phyloP scores from a whole-genome alignment of 768 basidiomycete genomes.

The Brasilioporus rufonigricans region DNA sequence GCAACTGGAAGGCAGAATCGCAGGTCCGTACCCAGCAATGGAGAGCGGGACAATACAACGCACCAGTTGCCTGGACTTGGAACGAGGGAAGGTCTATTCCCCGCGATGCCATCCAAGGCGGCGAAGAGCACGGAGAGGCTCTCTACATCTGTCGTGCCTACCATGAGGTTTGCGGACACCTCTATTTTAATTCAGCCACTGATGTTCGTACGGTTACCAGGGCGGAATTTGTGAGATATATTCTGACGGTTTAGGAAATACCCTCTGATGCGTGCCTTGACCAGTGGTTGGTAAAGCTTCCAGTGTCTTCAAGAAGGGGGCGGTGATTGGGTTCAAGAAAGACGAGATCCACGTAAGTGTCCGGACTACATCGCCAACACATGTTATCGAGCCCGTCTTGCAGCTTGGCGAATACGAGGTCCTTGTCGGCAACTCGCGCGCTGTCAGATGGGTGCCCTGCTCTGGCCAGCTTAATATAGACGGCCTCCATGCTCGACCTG shows the following conservation, averaged over 20 bases:
- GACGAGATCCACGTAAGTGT: constrained; percentile 56
- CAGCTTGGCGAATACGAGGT: constrained; percentile 66
- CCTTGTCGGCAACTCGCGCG: constrained; percentile 60
- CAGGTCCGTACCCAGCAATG: constrained; percentile 50
- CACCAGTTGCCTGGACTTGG: constrained; percentile 61
- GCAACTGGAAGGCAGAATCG: constrained; percentile 58
- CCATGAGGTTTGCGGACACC: constrained; percentile 44
- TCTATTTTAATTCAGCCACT: background rate
- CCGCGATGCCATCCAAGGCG: constrained; percentile 52
- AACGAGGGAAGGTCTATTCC: constrained; percentile 61
- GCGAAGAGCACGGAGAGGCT: constrained; percentile 47
- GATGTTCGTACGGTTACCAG: constrained; percentile 31
- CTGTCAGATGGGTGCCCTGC: constrained; percentile 55
- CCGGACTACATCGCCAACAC: background rate
- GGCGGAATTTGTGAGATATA: constrained; percentile 49
- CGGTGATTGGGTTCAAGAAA: constrained; percentile 58
- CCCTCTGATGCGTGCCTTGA: constrained; percentile 1
- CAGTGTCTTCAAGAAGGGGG: constrained; percentile 55
- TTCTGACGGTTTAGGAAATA: background rate
- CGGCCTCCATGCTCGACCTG: constrained; percentile 46
- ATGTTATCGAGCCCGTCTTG: background rate
- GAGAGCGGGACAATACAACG: constrained; percentile 40
- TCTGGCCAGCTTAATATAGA: constrained; percentile 45
- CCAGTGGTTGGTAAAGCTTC: constrained; percentile 70
- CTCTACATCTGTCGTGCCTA: constrained; percentile 62